Percentiles rank a stretch among this genome's conserved stretches.
Conservation (phyloP, 1,284 basidiomycete species). For the Kalmanozyma brasiliensis region DNA sequence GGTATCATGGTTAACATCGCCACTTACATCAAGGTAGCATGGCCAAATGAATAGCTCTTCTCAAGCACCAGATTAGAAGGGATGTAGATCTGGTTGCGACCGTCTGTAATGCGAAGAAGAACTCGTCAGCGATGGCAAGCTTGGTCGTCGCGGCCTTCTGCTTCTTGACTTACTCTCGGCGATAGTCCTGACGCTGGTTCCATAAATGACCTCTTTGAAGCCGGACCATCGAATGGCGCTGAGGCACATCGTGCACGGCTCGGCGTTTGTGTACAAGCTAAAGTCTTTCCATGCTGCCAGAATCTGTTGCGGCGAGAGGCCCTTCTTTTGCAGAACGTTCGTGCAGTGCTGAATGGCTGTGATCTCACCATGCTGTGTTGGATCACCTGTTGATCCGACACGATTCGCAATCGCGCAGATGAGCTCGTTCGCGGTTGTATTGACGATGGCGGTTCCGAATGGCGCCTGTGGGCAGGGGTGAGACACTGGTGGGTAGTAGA, state of each 20-base stretch:
- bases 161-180: constrained; percentile 27
- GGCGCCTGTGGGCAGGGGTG: constrained; percentile 44
- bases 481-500: constrained; percentile 27
- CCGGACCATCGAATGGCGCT: constrained; percentile 57
- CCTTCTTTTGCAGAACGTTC: constrained; percentile 42
- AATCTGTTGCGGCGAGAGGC: constrained; percentile 46
- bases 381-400: constrained; percentile 56
- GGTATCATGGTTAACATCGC: not conserved
- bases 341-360: constrained; percentile 50
- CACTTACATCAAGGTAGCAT: constrained; percentile 44
- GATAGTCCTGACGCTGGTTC: constrained; percentile 52
- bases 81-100: constrained; percentile 59
- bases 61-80: constrained; percentile 54
- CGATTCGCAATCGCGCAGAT: constrained; percentile 54
- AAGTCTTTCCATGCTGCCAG: constrained; percentile 47
- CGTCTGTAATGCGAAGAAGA: constrained; percentile 6
- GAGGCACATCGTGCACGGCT: constrained; percentile 60
- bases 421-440: constrained; percentile 57
- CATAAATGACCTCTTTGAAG: constrained; percentile 58
- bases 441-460: constrained; percentile 45
- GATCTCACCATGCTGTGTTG: constrained; percentile 56
- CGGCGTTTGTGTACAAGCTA: constrained; percentile 51
- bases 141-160: not conserved
- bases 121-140: not conserved
- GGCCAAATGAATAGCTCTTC: constrained; percentile 53